Evolutionary conservation across 306 rosid genomes (phyloP).

Genomic region (Ormosia emarginata): DNA sequence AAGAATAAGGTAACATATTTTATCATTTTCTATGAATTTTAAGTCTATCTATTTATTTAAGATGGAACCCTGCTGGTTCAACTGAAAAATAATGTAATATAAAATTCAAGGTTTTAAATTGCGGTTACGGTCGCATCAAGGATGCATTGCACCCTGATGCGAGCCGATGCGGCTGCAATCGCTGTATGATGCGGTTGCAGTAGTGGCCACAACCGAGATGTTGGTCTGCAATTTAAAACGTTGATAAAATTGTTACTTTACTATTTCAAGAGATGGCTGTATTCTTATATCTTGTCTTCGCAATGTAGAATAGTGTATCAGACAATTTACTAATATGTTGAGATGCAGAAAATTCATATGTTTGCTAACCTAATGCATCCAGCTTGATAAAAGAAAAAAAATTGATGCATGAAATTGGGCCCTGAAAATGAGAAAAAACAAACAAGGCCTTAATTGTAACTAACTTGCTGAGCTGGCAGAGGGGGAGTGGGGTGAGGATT

Average conservation of each 20-base stretch:
- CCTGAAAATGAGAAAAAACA: too few species aligned
- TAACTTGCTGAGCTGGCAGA: too few species aligned
- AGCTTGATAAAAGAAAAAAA: neutral
- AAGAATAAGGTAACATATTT: slow-evolving; percentile 52
- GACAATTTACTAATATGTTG: neutral
- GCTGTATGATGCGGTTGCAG: too few species aligned
- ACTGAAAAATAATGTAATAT: neutral
- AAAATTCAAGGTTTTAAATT: neutral
- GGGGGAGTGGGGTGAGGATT: too few species aligned
- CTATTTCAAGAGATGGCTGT: neutral
- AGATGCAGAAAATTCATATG: neutral
- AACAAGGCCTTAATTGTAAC: too few species aligned
- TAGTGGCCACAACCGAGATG: too few species aligned
- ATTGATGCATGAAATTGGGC: neutral
- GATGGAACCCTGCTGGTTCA: neutral
- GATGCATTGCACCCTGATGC: too few species aligned
- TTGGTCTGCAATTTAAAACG: too few species aligned
- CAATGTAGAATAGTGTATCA: neutral
- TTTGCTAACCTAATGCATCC: neutral
- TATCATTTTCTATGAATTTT: neutral
- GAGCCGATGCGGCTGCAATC: too few species aligned
- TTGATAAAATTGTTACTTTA: neutral
- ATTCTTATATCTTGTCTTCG: neutral
- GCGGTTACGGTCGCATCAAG: too few species aligned
- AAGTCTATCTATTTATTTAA: neutral